Evolutionary conservation across 345 rosid genomes (phyloP).

Genomic region (Acer campestre): DNA sequence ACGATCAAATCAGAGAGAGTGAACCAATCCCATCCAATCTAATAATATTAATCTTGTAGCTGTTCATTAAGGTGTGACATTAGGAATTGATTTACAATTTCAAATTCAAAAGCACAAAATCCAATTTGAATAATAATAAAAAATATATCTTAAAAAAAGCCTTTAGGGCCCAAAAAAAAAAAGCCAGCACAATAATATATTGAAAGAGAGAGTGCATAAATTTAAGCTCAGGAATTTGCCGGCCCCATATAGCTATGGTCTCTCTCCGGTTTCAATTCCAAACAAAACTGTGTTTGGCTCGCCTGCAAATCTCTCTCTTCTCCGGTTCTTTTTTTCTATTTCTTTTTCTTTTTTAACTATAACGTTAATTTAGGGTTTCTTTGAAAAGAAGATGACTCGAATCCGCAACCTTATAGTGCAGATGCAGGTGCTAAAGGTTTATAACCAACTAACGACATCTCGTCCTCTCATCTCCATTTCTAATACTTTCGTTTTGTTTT

Average conservation of each 20-base stretch:
- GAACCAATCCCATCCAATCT: no score
- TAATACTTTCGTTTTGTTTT: constrained; percentile 14
- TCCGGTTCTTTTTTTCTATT: constrained; percentile 16
- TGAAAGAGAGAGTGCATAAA: constrained; percentile 20
- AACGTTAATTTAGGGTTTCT: no score
- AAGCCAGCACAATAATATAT: not conserved
- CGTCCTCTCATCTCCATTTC: constrained; percentile 15
- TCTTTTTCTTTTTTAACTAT: not conserved
- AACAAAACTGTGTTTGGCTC: constrained; percentile 16
- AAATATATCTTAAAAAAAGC: constrained; percentile 1
- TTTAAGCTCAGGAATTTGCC: constrained; percentile 23
- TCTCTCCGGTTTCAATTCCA: constrained; percentile 12
- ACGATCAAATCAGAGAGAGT: no score
- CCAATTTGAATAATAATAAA: not conserved
- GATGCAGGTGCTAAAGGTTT: no score
- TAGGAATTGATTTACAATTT: no score
- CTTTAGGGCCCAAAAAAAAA: constrained; percentile 33
- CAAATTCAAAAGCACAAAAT: constrained; percentile 3
- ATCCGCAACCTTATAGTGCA: no score
- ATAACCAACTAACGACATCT: no score
- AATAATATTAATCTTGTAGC: no score
- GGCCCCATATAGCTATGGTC: constrained; percentile 11
- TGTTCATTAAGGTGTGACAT: not conserved
- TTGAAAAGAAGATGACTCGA: no score
- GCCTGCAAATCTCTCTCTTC: constrained; percentile 23